Percentiles rank a stretch among this genome's conserved stretches.
Evolutionary conservation across 2,329 filamentous ascomycete genomes (phyloP).

Genomic region (Cordyceps pruinosa): DNA sequence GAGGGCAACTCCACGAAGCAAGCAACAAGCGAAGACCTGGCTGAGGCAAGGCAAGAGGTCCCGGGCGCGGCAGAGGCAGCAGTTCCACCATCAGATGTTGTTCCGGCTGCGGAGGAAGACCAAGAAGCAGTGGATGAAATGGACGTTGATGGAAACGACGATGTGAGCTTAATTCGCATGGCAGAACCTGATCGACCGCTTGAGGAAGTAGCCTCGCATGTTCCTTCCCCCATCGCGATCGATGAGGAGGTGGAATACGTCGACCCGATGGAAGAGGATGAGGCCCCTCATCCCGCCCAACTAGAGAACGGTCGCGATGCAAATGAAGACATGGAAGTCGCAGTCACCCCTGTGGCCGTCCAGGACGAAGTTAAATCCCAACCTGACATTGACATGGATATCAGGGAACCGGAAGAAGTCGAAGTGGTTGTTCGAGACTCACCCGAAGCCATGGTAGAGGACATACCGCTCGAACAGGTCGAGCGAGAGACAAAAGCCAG

Average conservation of each 20-base stretch:
- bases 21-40: background rate
- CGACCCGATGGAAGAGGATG: background rate
- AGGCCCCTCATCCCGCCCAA: background rate
- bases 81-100: background rate
- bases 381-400: conserved; percentile 6
- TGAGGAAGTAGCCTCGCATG: background rate
- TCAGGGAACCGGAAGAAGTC: conserved; percentile 2
- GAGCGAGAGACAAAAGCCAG: background rate
- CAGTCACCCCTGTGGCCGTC: background rate
- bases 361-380: background rate
- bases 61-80: background rate
- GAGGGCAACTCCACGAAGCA: background rate
- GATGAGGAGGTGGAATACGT: background rate
- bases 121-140: background rate
- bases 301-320: background rate
- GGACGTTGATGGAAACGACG: conserved; percentile 2
- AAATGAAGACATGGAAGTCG: background rate
- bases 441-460: background rate
- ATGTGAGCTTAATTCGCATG: background rate
- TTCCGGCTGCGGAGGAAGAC: background rate
- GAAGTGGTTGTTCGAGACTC: background rate
- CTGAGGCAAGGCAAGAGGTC: background rate
- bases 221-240: background rate
- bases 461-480: background rate
- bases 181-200: background rate